A percentile compares a stretch with the other conserved stretches of the same genome.
Evolutionary conservation across 805 yeast genomes (phyloP).

Genomic region (Yarrowia sp.): DNA sequence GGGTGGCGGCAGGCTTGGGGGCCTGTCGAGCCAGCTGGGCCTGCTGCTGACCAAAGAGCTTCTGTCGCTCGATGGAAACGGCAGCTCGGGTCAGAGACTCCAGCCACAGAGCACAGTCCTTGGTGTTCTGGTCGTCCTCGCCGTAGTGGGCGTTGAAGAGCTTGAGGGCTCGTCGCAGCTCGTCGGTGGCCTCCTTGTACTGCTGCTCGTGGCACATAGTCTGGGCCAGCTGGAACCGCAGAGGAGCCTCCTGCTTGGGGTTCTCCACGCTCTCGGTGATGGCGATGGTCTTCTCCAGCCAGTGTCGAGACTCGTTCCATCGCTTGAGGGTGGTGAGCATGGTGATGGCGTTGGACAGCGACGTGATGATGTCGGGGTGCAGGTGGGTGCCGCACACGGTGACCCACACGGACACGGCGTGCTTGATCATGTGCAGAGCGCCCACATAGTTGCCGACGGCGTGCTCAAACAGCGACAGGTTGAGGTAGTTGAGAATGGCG

Average conservation of each 20-base stretch:
- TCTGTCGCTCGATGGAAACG: slow-evolving; percentile 55
- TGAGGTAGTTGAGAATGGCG: slow-evolving; percentile 71
- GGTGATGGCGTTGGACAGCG: slow-evolving; percentile 66
- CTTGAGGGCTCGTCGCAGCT: slow-evolving; percentile 62
- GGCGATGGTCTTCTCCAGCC: slow-evolving; percentile 62
- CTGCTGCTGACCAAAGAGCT: slow-evolving; percentile 36
- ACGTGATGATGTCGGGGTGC: slow-evolving; percentile 75
- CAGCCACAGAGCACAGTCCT: slow-evolving; percentile 71
- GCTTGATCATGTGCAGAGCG: slow-evolving; percentile 66
- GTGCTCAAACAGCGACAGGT: slow-evolving; percentile 76
- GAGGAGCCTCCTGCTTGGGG: slow-evolving; percentile 67
- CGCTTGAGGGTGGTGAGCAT: slow-evolving; percentile 63
- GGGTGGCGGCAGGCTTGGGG: slow-evolving; percentile 29
- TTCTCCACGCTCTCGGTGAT: slow-evolving; percentile 61
- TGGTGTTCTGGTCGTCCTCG: slow-evolving; percentile 68
- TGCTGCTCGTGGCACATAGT: slow-evolving; percentile 61
- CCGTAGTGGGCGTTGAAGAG: slow-evolving; percentile 68
- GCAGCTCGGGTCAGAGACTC: slow-evolving; percentile 61
- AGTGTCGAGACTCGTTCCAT: slow-evolving; percentile 56
- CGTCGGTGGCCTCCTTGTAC: slow-evolving; percentile 62
- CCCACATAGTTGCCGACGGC: slow-evolving; percentile 64
- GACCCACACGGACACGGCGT: slow-evolving; percentile 67
- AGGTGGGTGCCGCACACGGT: slow-evolving; percentile 59
- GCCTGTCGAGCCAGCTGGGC: slow-evolving; percentile 18
- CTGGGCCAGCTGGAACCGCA: slow-evolving; percentile 74